Evolutionary conservation across 1,284 basidiomycete species (phyloP), one percentile per base, ranked within the genome.

Genomic region (Tetrapyrgos nigripes): DNA sequence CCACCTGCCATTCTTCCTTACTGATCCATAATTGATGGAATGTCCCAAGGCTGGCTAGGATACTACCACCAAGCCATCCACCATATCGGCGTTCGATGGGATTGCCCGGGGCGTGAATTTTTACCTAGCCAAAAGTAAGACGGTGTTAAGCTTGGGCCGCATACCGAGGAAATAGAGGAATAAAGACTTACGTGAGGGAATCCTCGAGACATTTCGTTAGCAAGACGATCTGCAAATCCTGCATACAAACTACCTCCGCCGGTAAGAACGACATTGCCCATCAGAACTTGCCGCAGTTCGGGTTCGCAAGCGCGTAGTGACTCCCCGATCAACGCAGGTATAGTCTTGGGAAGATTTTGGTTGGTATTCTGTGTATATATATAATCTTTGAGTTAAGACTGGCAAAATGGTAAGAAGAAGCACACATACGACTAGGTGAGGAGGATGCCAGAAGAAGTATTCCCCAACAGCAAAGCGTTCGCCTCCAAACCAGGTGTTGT

Each of bases 21-120:
- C 92, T 94, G 68, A 96, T 93, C 94, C 94, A 96, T 37, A 96
- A 77, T 69, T 98, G 96, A 74, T 98, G 96, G 84, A 98, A 98
- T 14, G 95, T 97, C 27, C 96, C 96, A 68, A 98, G 76, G 69
- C 92, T 95, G 1, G 92, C 94, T 55, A 98, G 81, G 64, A 98
- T 96, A 64, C 92, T 94, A 26, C 96, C 96, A 17, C 96, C 96
- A 8, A 98, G 79, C 96, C 96, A 98, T 17, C 90, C 89, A 11
- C 93, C 91, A 71, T 93, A 97, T 60, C 91, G 85, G 50, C 96
- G 85, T 73, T 98, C 96, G 55, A 89, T 83, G 0, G 92, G 86
- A 70, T 96, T 96, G 10, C 94, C 93, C 11, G 95, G 91, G 0
- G 93, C 88, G 68, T 97, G 94, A 49, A 97, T 91, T 80, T 96